Conservation (phyloP, 1,284 basidiomycete species). For the Cryptococcus sp. region DNA sequence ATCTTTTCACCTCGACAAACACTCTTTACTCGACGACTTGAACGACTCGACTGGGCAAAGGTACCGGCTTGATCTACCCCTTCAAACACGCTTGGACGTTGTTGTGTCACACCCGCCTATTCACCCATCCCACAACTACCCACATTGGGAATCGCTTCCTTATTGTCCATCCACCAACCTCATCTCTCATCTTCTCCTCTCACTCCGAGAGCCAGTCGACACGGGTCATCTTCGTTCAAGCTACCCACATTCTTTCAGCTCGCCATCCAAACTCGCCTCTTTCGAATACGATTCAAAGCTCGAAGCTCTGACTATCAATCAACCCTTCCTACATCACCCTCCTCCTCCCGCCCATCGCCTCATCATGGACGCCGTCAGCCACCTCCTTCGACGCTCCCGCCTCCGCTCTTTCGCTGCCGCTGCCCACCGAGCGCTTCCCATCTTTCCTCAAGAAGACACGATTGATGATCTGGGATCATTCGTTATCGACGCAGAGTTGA, state of each 20-base stretch:
- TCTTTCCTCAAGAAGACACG: neutral
- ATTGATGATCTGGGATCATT: neutral
- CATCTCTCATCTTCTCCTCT: neutral
- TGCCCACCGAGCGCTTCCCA: constrained; percentile 9
- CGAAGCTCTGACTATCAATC: neutral
- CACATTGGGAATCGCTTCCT: neutral
- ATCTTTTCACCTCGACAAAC: no score
- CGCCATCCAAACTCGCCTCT: neutral
- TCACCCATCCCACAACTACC: neutral
- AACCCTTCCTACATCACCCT: neutral
- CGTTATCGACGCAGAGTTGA: neutral
- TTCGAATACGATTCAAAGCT: neutral
- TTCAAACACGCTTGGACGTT: no score
- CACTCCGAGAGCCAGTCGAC: neutral
- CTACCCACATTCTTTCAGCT: neutral
- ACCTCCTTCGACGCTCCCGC: constrained; percentile 19
- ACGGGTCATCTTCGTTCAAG: neutral
- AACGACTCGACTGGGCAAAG: no score
- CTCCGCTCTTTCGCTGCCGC: constrained; percentile 14
- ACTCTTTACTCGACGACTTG: no score
- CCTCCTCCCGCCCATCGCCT: no score
- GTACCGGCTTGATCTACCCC: neutral
- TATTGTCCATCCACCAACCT: neutral
- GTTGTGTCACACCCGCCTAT: no score
- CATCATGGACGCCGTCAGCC: constrained; percentile 10